Evolutionary conservation across 2,329 filamentous ascomycete genomes (phyloP).

Genomic region (Cordyceps javanica): DNA sequence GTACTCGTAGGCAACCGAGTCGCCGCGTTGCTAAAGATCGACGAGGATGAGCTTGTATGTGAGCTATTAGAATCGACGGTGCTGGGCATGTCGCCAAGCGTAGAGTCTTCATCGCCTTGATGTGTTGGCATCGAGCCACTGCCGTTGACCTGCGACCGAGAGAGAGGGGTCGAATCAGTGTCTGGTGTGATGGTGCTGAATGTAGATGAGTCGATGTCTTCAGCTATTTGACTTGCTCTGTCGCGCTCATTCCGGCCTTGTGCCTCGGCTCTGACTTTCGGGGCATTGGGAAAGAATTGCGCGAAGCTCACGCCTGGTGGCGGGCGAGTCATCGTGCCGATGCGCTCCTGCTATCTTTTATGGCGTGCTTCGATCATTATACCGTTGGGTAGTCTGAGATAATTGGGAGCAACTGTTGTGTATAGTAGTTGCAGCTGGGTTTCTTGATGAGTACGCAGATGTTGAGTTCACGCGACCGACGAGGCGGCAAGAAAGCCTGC

Average conservation of each 20-base stretch:
- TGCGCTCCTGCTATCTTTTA: constrained; percentile 45
- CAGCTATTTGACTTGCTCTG: constrained; percentile 21
- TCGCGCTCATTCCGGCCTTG: constrained; percentile 32
- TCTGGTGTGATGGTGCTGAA: constrained; percentile 20
- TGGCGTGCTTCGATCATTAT: constrained; percentile 52
- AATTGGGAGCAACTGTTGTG: constrained; percentile 15
- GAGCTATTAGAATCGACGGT: constrained; percentile 68
- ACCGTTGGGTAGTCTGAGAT: constrained; percentile 30
- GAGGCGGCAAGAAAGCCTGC: constrained; percentile 6
- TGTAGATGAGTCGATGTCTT: constrained; percentile 20
- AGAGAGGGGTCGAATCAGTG: constrained; percentile 14
- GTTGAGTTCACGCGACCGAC: constrained; percentile 11
- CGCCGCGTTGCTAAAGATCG: constrained; percentile 56
- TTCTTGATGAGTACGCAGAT: neutral
- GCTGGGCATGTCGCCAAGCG: constrained; percentile 61
- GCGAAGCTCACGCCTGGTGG: constrained; percentile 70
- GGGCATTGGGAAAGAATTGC: constrained; percentile 79
- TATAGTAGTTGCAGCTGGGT: constrained; percentile 6
- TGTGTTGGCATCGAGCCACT: constrained; percentile 28
- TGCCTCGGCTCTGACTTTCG: constrained; percentile 50
- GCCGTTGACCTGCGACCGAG: constrained; percentile 9
- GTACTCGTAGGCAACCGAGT: constrained; percentile 35
- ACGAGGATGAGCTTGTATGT: constrained; percentile 62
- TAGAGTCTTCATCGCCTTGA: constrained; percentile 52
- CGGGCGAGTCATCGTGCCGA: constrained; percentile 70